phyloP scores from a whole-genome alignment of 2,329 filamentous ascomycete genomes.

The Aureobasidium sp. region DNA sequence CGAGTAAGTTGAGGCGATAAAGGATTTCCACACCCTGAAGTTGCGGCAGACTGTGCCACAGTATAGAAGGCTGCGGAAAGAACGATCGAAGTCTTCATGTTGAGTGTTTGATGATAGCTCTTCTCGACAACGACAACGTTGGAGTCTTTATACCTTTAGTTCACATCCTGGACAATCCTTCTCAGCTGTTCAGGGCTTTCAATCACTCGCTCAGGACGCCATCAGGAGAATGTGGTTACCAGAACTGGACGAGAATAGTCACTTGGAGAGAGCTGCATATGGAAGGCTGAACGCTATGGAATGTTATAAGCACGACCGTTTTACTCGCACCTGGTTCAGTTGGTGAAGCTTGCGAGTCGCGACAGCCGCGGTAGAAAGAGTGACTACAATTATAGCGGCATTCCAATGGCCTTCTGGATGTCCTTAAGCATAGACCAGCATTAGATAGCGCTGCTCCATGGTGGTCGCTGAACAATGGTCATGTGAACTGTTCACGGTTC shows the following conservation, averaged over 20 bases:
- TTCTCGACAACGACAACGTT: neutral
- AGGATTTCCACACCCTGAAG: constrained; percentile 18
- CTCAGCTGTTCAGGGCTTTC: neutral
- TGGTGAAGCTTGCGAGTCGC: neutral
- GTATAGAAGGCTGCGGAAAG: neutral
- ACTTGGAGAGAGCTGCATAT: neutral
- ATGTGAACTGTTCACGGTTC: no score
- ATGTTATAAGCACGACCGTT: constrained; percentile 1
- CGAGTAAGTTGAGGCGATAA: constrained; percentile 15
- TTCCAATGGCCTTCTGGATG: no score
- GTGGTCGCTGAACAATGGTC: no score
- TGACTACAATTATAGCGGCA: neutral
- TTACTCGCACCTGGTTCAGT: neutral
- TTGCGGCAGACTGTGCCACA: neutral
- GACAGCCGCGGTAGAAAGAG: neutral
- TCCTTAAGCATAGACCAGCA: no score
- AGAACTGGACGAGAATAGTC: neutral
- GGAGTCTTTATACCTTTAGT: neutral
- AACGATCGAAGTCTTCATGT: neutral
- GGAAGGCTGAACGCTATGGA: neutral
- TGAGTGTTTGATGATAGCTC: neutral
- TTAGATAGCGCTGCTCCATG: no score
- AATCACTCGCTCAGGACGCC: neutral
- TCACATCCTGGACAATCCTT: neutral
- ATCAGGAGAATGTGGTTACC: neutral